Evolutionary conservation across 2,329 filamentous ascomycete genomes (phyloP), one percentile per base, ranked within the genome.

Genomic region (Cytospora mali): DNA sequence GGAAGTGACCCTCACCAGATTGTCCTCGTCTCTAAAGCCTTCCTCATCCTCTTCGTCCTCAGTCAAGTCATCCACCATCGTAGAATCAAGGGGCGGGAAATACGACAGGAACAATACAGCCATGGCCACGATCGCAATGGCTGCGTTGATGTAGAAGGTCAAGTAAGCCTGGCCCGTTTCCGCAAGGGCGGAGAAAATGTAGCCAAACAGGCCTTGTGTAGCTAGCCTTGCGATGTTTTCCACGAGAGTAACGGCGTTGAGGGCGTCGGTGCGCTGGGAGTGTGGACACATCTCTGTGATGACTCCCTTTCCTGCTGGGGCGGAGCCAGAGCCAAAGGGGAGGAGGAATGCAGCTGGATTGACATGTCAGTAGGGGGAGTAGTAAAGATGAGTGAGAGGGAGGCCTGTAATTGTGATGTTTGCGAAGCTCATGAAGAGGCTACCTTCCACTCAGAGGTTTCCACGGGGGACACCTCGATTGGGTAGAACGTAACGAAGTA

Each of bases 231-330:
- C 88, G 33, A 90, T 81, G 66, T 89, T 90, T 69, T 92, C 89
- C 0, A 91, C 84, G 0, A 91, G 75, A 0, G 87, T 90, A 14
- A 92, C 86, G 0, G 86, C 88, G 46, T 87, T 86, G 3, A 92
- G 75, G 0, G 89, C 88, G 69, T 92, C 88, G 0, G 84, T 81
- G 0, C 88, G 80, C 61, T 88, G 83, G 0, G 79, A 79, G 1
- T 84, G 78, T 0, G 86, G 77, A 51, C 87, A 87, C 87, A 91
- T 88, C 62, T 89, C 84, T 0, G 89, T 82, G 64, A 91, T 90
- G n/a, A 88, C 86, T 0, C 88, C 89, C 67, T 91, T 92, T 1
- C 88, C 87, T 0, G 88, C 87, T 0, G 88, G 83, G 0, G 87
- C 88, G 0, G 88, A 88, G 0, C 89, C 89, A 0, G 88, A 88